phyloP scores from a whole-genome alignment of 805 yeast genomes.

The Metschnikowia shivogae region DNA sequence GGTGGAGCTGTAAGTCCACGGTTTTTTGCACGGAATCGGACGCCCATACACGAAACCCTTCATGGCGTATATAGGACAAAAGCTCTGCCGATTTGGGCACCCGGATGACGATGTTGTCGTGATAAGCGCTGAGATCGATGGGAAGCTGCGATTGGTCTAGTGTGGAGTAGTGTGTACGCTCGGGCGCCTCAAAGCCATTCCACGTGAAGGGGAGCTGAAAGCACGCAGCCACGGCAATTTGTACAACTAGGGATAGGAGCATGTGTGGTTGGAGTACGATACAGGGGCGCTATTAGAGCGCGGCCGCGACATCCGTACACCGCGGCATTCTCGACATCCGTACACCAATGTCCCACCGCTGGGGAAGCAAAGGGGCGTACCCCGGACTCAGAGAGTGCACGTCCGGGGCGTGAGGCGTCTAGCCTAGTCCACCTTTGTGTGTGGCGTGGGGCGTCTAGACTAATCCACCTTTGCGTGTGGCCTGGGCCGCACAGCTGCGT shows the following conservation, averaged over 20 bases:
- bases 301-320: conserved; percentile 8
- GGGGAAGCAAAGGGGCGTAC: too few species aligned
- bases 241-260: conserved; percentile 2
- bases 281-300: background rate
- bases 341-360: too few species aligned
- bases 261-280: conserved; percentile 1
- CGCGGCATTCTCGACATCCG: background rate
- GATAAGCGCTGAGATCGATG: conserved; percentile 39
- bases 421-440: too few species aligned
- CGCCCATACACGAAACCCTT: conserved; percentile 46
- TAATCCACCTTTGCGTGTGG: background rate
- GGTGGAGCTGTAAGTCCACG: conserved; percentile 42
- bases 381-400: too few species aligned
- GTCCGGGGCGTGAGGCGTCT: too few species aligned
- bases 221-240: conserved; percentile 5
- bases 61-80: conserved; percentile 16
- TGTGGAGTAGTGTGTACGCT: conserved; percentile 29
- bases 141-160: conserved; percentile 30
- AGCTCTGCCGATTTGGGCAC: conserved; percentile 26
- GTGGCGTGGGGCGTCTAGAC: background rate
- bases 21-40: conserved; percentile 34
- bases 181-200: background rate
- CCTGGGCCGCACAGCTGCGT: conserved; percentile 15
- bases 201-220: conserved; percentile 13
- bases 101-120: conserved; percentile 43